Conservation (phyloP, 345 rosid species). For the Jatropha curcas region DNA sequence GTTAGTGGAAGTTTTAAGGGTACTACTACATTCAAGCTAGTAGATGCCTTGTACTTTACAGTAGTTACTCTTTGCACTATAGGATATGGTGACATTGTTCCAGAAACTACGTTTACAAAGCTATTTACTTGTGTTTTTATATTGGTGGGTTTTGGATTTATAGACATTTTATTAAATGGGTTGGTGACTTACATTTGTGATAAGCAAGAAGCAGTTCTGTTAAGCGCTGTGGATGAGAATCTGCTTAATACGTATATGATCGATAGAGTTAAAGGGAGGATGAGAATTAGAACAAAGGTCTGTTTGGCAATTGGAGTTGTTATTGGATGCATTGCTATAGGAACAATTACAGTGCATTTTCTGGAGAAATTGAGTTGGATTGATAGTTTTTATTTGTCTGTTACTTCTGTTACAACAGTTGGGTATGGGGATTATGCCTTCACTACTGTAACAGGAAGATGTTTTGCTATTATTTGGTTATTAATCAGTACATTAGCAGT, state of each 20-base stretch:
- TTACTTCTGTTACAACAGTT: slow-evolving; percentile 67
- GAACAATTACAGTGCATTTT: slow-evolving; percentile 42
- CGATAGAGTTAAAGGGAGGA: slow-evolving; percentile 60
- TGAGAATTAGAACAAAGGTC: slow-evolving; percentile 65
- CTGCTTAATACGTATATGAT: slow-evolving; percentile 51
- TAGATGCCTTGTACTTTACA: slow-evolving; percentile 64
- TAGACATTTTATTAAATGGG: slow-evolving; percentile 59
- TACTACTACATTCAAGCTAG: slow-evolving; percentile 37
- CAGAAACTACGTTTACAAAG: slow-evolving; percentile 56
- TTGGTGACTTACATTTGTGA: slow-evolving; percentile 64
- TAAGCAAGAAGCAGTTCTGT: slow-evolving; percentile 52
- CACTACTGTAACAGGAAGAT: slow-evolving; percentile 44
- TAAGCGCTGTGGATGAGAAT: slow-evolving; percentile 55
- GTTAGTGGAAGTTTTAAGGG: slow-evolving; percentile 45
- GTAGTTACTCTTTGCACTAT: slow-evolving; percentile 72
- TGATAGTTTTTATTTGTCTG: slow-evolving; percentile 60
- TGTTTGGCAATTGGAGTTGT: slow-evolving; percentile 51
- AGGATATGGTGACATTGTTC: slow-evolving; percentile 70
- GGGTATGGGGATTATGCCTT: slow-evolving; percentile 70
- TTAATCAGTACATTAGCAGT: slow-evolving; percentile 61
- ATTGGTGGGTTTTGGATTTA: slow-evolving; percentile 61
- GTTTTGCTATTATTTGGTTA: slow-evolving; percentile 65
- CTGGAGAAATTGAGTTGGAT: slow-evolving; percentile 57
- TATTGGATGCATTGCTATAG: slow-evolving; percentile 48
- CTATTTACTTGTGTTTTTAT: slow-evolving; percentile 56